phyloP scores from a whole-genome alignment of 495 filamentous ascomycete genomes.

The Pyronema domesticum region DNA sequence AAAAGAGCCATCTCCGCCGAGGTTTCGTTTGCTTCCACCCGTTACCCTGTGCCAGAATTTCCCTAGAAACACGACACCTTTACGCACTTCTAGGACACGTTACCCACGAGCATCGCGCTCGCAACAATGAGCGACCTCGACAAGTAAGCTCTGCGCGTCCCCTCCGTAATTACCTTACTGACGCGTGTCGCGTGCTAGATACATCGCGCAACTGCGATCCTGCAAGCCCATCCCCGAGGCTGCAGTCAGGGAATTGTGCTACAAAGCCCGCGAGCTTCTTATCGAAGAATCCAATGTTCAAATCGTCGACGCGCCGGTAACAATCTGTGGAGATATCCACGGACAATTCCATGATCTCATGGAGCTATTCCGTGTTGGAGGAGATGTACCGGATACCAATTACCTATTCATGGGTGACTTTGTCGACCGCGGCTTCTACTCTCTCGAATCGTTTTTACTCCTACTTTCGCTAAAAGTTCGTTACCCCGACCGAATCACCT shows the following conservation, averaged over 20 bases:
- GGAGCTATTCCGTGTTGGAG: conserved; percentile 93
- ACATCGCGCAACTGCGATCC: conserved; percentile 80
- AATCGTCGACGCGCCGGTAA: conserved; percentile 86
- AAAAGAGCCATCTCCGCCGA: neutral
- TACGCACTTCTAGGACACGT: neutral
- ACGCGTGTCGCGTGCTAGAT: conserved; percentile 34
- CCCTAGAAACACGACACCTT: no score
- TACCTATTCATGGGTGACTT: conserved; percentile 99
- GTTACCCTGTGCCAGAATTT: no score
- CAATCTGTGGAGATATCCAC: conserved; percentile 97
- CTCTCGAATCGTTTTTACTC: conserved; percentile 85
- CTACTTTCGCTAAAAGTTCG: conserved; percentile 92
- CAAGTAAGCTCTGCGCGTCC: conserved; percentile 33
- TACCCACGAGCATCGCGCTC: neutral
- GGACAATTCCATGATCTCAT: conserved; percentile 98
- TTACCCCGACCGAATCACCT: conserved; percentile 91
- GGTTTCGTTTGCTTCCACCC: no score
- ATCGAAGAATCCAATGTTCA: conserved; percentile 98
- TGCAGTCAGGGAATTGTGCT: conserved; percentile 88
- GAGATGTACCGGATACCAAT: conserved; percentile 90
- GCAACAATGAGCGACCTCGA: conserved; percentile 66
- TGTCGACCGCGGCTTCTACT: conserved; percentile 96
- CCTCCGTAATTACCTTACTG: neutral
- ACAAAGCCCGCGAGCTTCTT: conserved; percentile 89
- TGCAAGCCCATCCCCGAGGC: conserved; percentile 92